A percentile compares a stretch with the other conserved stretches of the same genome.
These are phyloP conservation scores for Danielia reshetovae DNA, from an alignment of 805 yeast genomes.

Conservation along the genomic window DNA sequence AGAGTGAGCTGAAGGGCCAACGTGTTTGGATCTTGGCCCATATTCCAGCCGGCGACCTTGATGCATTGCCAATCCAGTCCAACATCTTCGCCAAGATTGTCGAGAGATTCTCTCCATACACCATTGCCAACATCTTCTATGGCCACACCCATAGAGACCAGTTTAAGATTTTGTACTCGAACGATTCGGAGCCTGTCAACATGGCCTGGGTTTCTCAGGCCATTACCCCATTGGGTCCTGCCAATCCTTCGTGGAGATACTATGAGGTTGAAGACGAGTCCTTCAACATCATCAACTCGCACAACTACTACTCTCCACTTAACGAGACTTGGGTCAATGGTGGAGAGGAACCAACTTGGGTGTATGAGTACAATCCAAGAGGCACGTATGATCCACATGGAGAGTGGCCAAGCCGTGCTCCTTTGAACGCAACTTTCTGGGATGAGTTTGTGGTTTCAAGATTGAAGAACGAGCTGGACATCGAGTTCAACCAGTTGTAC, in stretches of 20 bases:
- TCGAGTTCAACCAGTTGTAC: conserved; percentile 47
- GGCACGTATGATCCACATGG: conserved; percentile 47
- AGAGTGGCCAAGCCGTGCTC: conserved; percentile 55
- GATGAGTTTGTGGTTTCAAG: conserved; percentile 45
- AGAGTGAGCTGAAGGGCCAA: conserved; percentile 52
- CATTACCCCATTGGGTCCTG: conserved; percentile 55
- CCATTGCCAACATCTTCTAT: conserved; percentile 64
- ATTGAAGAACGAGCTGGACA: conserved; percentile 35
- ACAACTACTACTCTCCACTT: conserved; percentile 56
- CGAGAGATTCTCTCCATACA: conserved; percentile 63
- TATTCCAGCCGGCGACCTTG: conserved; percentile 53
- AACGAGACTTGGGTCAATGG: conserved; percentile 52
- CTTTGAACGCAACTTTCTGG: conserved; percentile 70
- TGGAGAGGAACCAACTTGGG: conserved; percentile 60
- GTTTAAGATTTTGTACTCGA: conserved; percentile 53
- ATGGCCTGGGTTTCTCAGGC: conserved; percentile 67
- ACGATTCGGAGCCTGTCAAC: conserved; percentile 34
- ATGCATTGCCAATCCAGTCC: conserved; percentile 60
- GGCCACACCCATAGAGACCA: conserved; percentile 74
- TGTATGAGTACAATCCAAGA: conserved; percentile 61
- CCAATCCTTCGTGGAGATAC: conserved; percentile 72
- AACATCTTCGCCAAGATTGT: conserved; percentile 52
- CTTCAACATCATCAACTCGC: conserved; percentile 57
- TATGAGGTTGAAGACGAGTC: conserved; percentile 62
- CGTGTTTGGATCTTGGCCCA: conserved; percentile 75